Evolutionary conservation across 1,284 basidiomycete genomes (phyloP).

Genomic region (Pholiota adiposa): DNA sequence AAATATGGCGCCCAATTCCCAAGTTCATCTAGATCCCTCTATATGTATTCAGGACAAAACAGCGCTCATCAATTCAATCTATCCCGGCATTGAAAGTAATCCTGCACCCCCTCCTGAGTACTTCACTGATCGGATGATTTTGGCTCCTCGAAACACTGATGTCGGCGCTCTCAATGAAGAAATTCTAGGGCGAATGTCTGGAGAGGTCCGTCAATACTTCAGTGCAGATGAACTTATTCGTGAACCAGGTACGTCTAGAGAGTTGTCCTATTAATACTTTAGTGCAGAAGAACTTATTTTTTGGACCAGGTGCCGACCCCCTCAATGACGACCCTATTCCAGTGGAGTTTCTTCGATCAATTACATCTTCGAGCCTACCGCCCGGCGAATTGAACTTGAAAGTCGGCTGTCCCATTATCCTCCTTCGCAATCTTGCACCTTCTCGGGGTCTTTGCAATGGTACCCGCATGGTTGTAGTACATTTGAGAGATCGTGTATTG

Average conservation of each 20-base stretch:
- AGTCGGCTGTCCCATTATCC: not conserved
- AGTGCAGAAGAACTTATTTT: slow-evolving; percentile 33
- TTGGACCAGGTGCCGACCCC: slow-evolving; percentile 14
- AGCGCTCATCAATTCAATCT: slow-evolving; percentile 37
- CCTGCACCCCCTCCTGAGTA: slow-evolving; percentile 32
- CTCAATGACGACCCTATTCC: not conserved
- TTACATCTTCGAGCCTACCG: not conserved
- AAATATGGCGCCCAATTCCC: slow-evolving; percentile 32
- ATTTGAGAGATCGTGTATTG: not conserved
- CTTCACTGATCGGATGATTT: slow-evolving; percentile 40
- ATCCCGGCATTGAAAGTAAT: slow-evolving; percentile 27
- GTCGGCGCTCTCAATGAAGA: slow-evolving; percentile 36
- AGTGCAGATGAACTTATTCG: slow-evolving; percentile 34
- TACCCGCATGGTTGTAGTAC: not conserved
- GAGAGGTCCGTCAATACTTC: slow-evolving; percentile 30
- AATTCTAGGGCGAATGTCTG: slow-evolving; percentile 34
- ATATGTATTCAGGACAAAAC: slow-evolving; percentile 12
- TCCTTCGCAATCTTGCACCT: not conserved
- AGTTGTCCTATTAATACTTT: slow-evolving; percentile 27
- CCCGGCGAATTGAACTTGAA: not conserved
- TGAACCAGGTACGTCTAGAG: slow-evolving; percentile 31
- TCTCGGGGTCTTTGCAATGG: not conserved
- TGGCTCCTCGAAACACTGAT: slow-evolving; percentile 40
- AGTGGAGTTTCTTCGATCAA: not conserved
- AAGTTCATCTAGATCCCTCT: slow-evolving; percentile 10